A percentile compares a stretch with the other conserved stretches of the same genome.
Conservation (phyloP, 768 basidiomycete genomes). For the Mycena haematopus region DNA sequence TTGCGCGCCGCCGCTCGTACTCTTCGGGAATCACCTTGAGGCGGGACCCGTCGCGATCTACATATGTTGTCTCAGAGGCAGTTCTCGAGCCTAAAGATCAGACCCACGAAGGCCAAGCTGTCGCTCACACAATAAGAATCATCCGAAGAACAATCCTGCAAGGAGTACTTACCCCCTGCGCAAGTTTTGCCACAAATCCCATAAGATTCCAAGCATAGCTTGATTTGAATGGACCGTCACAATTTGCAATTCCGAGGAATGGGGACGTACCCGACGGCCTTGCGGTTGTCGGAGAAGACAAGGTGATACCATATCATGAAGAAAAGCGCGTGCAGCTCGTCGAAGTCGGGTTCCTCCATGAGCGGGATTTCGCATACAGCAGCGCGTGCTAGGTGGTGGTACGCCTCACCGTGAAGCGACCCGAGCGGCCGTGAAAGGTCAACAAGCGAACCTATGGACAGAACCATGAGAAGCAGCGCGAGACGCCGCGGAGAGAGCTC, state of each 20-base stretch:
- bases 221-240: not conserved
- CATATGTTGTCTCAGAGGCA: conserved; percentile 4
- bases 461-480: conserved; percentile 72
- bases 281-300: conserved; percentile 76
- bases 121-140: conserved; percentile 6
- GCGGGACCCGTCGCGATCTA: conserved; percentile 73
- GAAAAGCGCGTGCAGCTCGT: conserved; percentile 71
- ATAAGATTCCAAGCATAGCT: conserved; percentile 78
- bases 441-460: conserved; percentile 74
- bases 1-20: conserved; percentile 67
- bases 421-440: conserved; percentile 64
- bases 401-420: conserved; percentile 65
- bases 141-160: conserved; percentile 6
- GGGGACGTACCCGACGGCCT: conserved; percentile 51
- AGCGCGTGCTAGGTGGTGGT: conserved; percentile 70
- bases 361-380: conserved; percentile 76
- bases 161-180: conserved; percentile 65
- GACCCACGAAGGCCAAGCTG: conserved; percentile 26
- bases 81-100: conserved; percentile 22
- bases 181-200: conserved; percentile 76
- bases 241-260: not conserved
- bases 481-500: conserved; percentile 70
- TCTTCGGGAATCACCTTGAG: conserved; percentile 75
- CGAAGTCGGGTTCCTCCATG: conserved; percentile 78
- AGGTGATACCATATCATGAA: conserved; percentile 81